Evolutionary conservation across 2,329 filamentous ascomycete species (phyloP), one percentile per base, ranked within the genome.

Genomic region (Fusarium nygamai): DNA sequence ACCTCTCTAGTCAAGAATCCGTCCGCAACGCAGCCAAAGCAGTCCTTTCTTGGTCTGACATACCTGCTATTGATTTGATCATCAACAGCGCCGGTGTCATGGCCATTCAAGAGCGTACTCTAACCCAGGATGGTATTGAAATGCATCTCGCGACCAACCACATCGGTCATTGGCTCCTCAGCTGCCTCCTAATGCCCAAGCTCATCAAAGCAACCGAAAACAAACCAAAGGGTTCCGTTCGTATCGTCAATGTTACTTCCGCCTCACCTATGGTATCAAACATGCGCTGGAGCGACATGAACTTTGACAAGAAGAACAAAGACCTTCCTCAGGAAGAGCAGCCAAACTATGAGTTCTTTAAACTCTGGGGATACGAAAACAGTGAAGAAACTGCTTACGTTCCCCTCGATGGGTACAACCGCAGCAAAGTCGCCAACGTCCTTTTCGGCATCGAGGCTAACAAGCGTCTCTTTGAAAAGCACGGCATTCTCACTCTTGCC

Each of bases 271-370:
- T 17, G 31, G 17, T 9, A 1, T 54, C 64, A 22, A 24, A 5
- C 8, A 69, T 69, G 27, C 66, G 66, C 8, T 69, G 66, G 66
- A 69, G 64, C 10, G 66, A 69, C 11, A 69, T 69, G 48, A 63
- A 69, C 9, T 69, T 69, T n/a, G 36, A 50, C 0, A 69, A n/a
- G 2, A 69, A 44, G 41, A 69, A 69, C 20, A 63, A 69, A 34
- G 64, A 63, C n/a, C 66, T 69, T 10, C 56, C 66, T 0, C 4
- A 69, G 2, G 48, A 68, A 0, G 66, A 69, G 29, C 66, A 69
- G 31, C 66, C 57, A 5, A 5, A 2, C 0, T 69, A 69, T 0
- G 24, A 69, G 8, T 3, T 56, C 5, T n/a, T 69, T 5, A 43
- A 63, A 20, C 41, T 69, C 11, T 69, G 66, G 66, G 66, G 66